Conservation (phyloP, 1,284 basidiomycete genomes). For the Testicularia cyperi region DNA sequence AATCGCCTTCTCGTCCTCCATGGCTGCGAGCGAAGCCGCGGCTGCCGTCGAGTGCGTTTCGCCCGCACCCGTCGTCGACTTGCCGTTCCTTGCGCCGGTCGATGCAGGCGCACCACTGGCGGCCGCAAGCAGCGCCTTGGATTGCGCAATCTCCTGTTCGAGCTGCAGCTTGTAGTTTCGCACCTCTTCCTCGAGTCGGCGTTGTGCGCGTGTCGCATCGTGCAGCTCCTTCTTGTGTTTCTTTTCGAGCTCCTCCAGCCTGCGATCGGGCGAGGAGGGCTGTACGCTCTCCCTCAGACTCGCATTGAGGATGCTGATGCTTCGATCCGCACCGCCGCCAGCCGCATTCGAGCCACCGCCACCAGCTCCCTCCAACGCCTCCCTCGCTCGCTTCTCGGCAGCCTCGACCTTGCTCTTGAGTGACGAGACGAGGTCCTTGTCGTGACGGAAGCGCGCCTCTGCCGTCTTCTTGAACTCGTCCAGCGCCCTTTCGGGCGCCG, state of each 20-base stretch:
- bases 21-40: conserved; percentile 8
- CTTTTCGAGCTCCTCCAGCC: conserved; percentile 21
- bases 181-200: conserved; percentile 30
- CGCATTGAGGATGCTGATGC: conserved; percentile 28
- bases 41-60: conserved; percentile 2
- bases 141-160: conserved; percentile 36
- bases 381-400: conserved; percentile 24
- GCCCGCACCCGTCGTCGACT: background rate
- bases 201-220: conserved; percentile 10
- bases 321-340: conserved; percentile 19
- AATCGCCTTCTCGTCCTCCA: conserved; percentile 47
- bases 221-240: conserved; percentile 21
- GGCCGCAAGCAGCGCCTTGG: conserved; percentile 20
- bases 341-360: background rate
- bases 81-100: background rate
- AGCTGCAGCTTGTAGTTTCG: conserved; percentile 28
- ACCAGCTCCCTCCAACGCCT: conserved; percentile 3
- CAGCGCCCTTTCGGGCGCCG: conserved; percentile 42
- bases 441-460: conserved; percentile 42
- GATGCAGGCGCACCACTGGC: conserved; percentile 1
- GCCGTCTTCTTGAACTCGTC: conserved; percentile 45
- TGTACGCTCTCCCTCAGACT: conserved; percentile 21
- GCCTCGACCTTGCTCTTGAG: conserved; percentile 40
- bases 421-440: conserved; percentile 30
- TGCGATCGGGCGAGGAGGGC: conserved; percentile 6